Conservation (phyloP, 2,329 filamentous ascomycete species). For the Leptosphaerulina australis region DNA sequence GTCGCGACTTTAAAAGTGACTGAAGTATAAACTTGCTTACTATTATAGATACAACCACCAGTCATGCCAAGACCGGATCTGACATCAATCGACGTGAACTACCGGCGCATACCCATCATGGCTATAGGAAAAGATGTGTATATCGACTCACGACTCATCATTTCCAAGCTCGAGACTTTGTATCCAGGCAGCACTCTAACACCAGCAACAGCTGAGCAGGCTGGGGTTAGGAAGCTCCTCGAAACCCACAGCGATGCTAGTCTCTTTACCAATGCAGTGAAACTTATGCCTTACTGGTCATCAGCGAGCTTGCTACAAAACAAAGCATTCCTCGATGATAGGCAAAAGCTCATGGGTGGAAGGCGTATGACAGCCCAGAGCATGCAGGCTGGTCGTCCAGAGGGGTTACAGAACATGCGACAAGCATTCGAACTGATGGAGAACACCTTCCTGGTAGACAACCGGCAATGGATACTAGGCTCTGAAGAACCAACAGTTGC, state of each 20-base stretch:
- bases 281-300: constrained; percentile 63
- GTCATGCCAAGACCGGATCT: constrained; percentile 43
- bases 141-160: constrained; percentile 41
- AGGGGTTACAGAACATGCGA: constrained; percentile 62
- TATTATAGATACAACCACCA: constrained; percentile 62
- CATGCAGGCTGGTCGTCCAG: constrained; percentile 56
- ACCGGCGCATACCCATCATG: constrained; percentile 47
- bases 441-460: constrained; percentile 66
- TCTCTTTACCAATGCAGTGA: constrained; percentile 60
- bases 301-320: constrained; percentile 62
- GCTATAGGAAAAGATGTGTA: constrained; percentile 42
- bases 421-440: constrained; percentile 65
- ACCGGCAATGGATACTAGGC: constrained; percentile 67
- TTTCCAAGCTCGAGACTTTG: constrained; percentile 36
- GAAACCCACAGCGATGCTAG: constrained; percentile 63
- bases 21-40: not conserved
- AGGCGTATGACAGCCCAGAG: constrained; percentile 49
- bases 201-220: constrained; percentile 41
- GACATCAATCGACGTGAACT: constrained; percentile 41
- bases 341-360: constrained; percentile 54
- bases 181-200: constrained; percentile 27
- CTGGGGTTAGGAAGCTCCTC: constrained; percentile 61
- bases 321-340: constrained; percentile 65
- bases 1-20: constrained; percentile 30
- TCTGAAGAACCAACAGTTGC: constrained; percentile 62